phyloP scores from a whole-genome alignment of 306 rosid genomes.

The Elaeagnus macrophylla region DNA sequence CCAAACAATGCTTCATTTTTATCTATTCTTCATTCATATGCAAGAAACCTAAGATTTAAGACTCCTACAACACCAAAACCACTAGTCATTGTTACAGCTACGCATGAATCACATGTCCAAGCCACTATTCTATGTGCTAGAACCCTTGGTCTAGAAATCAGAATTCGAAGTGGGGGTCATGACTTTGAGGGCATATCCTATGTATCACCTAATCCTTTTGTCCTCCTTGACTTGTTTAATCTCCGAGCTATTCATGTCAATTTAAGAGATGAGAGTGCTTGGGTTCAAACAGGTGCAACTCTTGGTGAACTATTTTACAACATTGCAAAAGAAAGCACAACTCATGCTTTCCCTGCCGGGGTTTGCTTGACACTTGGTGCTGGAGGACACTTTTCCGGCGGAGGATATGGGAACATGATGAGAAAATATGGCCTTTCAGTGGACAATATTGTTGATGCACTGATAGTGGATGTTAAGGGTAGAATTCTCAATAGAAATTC shows the following conservation, averaged over 20 bases:
- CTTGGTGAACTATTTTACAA: constrained; percentile 22
- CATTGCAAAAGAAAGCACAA: constrained; percentile 12
- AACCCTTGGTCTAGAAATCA: background rate
- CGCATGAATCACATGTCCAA: constrained; percentile 14
- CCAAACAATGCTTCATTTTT: constrained; percentile 19
- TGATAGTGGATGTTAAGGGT: constrained; percentile 39
- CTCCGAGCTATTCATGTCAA: constrained; percentile 13
- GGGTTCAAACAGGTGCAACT: constrained; percentile 22
- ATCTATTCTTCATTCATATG: constrained; percentile 24
- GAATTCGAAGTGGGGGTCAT: constrained; percentile 27
- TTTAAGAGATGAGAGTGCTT: constrained; percentile 10
- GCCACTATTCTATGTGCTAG: constrained; percentile 15
- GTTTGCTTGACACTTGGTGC: constrained; percentile 19
- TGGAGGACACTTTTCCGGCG: constrained; percentile 12
- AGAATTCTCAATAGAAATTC: constrained; percentile 33
- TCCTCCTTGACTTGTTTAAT: constrained; percentile 19
- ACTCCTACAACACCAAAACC: constrained; percentile 32
- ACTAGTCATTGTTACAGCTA: constrained; percentile 28
- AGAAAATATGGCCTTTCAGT: constrained; percentile 58
- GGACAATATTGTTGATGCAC: constrained; percentile 53
- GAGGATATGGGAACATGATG: constrained; percentile 13
- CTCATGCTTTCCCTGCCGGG: constrained; percentile 26
- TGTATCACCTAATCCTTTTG: constrained; percentile 8
- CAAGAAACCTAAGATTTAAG: constrained; percentile 34
- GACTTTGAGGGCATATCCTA: constrained; percentile 29